phyloP scores from a whole-genome alignment of 192 early-diverging fungal species.

The Piromyces sp. region DNA sequence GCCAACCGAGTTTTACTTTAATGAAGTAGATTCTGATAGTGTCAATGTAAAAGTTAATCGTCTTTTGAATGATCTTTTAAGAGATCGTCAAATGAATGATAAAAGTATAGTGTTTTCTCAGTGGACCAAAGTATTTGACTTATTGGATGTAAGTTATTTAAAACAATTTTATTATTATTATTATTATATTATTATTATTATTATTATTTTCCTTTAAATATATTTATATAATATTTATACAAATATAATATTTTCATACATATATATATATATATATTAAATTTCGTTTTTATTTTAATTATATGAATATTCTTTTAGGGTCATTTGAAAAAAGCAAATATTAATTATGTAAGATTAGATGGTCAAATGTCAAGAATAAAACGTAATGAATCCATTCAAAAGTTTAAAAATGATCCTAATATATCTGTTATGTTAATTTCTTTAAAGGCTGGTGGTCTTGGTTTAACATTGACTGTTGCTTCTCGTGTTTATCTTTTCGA shows the following conservation, averaged over 20 bases:
- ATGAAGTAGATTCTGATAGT: not conserved
- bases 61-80: conserved; percentile 7
- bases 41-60: not conserved
- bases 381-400: conserved; percentile 37
- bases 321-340: conserved; percentile 27
- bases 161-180: too few species aligned
- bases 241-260: too few species aligned
- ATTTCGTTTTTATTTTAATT: too few species aligned
- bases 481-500: conserved; percentile 26
- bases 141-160: conserved; percentile 21
- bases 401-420: conserved; percentile 43
- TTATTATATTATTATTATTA: too few species aligned
- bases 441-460: conserved; percentile 49
- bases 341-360: conserved; percentile 56
- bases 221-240: too few species aligned
- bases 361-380: conserved; percentile 46
- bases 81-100: conserved; percentile 2
- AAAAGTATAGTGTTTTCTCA: conserved; percentile 91
- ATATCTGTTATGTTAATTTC: conserved; percentile 45
- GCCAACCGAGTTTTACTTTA: not conserved
- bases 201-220: too few species aligned
- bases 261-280: too few species aligned
- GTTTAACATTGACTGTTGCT: conserved; percentile 60
- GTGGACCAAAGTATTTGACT: conserved; percentile 68
- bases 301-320: too few species aligned